phyloP scores from a whole-genome alignment of 345 rosid species.

The Citrus unshiu region DNA sequence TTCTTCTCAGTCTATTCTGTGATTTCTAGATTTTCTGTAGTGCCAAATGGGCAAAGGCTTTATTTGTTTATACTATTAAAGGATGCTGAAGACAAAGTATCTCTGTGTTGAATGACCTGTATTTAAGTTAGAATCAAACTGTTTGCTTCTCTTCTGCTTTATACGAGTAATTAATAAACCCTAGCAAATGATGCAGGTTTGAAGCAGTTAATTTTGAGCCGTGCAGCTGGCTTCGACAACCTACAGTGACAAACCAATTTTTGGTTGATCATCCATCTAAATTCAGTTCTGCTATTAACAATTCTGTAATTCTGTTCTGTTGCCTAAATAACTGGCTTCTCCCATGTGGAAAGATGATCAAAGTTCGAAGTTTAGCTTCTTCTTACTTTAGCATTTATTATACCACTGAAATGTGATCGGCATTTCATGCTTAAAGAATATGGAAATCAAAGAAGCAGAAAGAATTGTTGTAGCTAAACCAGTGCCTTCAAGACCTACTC shows the following conservation, averaged over 20 bases:
- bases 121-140: background rate
- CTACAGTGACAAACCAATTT: background rate
- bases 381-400: background rate
- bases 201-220: background rate
- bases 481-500: constrained; percentile 80
- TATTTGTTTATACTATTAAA: background rate
- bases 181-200: constrained; percentile 12
- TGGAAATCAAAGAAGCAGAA: constrained; percentile 71
- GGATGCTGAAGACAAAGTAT: background rate
- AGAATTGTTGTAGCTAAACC: constrained; percentile 74
- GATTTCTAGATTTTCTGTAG: background rate
- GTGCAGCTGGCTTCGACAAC: background rate
- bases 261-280: background rate
- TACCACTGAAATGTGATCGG: constrained; percentile 1
- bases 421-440: constrained; percentile 18
- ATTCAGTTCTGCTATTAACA: background rate
- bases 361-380: background rate
- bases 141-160: constrained; percentile 8
- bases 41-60: background rate
- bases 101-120: too few relatives aligned
- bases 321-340: background rate
- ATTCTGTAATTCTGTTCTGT: background rate
- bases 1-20: background rate
- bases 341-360: background rate
- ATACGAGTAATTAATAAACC: background rate